Percentiles rank a stretch among this genome's conserved stretches.
Evolutionary conservation across 257 asterid species (phyloP).

Genomic region (Apocynum venetum): DNA sequence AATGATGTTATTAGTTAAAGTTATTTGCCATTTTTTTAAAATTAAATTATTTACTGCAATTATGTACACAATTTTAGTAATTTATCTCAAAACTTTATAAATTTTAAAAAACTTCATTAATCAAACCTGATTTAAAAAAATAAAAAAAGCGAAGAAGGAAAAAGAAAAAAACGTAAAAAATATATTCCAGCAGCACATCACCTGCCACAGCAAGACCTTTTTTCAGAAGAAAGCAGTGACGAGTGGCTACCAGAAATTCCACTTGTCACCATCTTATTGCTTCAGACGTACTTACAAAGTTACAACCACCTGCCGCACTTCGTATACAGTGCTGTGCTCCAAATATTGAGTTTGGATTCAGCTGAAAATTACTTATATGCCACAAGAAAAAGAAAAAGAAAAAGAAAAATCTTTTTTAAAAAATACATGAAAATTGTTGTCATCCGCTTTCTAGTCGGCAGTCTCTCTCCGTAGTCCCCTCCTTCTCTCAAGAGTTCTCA

Average conservation of each 20-base stretch:
- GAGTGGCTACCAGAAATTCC: constrained; percentile 13
- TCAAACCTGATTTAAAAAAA: no score
- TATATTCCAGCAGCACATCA: background rate
- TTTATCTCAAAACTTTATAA: no score
- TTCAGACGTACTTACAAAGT: constrained; percentile 17
- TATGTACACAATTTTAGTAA: no score
- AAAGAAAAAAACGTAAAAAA: no score
- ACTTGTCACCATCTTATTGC: constrained; percentile 24
- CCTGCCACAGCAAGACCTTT: background rate
- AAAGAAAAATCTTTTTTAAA: no score
- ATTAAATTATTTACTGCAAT: no score
- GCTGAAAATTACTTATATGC: background rate
- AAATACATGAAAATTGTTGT: no score
- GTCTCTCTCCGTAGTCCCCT: background rate
- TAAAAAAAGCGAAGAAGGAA: background rate
- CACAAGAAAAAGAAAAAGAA: background rate
- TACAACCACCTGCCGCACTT: constrained; percentile 23
- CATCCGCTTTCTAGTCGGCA: background rate
- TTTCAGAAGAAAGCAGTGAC: background rate
- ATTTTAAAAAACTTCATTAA: no score
- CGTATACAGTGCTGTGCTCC: constrained; percentile 10
- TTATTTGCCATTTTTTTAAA: no score
- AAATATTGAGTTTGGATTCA: constrained; percentile 17
- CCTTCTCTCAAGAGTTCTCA: background rate
- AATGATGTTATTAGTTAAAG: no score